Percentiles rank a stretch among this genome's conserved stretches.
These are phyloP conservation scores for Candida cerambycidarum DNA, from an alignment of 805 yeast genomes.

Conservation along the genomic window DNA sequence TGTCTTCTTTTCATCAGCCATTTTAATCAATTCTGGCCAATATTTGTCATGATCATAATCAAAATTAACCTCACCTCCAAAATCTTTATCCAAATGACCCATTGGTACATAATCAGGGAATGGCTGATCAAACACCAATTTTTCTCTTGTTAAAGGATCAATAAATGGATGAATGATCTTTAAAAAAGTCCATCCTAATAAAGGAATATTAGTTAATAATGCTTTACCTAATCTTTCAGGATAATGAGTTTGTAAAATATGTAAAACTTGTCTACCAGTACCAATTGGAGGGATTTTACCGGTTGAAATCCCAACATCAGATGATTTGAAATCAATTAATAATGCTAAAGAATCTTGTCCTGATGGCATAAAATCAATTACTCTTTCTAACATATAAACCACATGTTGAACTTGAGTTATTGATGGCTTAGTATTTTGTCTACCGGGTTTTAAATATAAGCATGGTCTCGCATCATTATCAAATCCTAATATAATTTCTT, in stretches of 20 bases:
- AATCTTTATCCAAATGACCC: constrained; percentile 77
- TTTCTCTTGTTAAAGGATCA: constrained; percentile 93
- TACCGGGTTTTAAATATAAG: constrained; percentile 86
- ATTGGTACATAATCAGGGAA: constrained; percentile 78
- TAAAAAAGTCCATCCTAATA: constrained; percentile 89
- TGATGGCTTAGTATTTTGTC: constrained; percentile 91
- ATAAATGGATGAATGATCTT: constrained; percentile 93
- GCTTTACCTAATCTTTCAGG: constrained; percentile 97
- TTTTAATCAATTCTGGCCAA: constrained; percentile 69
- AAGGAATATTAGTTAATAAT: constrained; percentile 86
- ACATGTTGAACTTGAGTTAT: constrained; percentile 93
- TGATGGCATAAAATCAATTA: constrained; percentile 90
- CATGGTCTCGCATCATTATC: constrained; percentile 92
- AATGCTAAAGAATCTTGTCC: constrained; percentile 95
- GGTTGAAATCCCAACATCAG: constrained; percentile 56
- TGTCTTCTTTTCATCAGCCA: constrained; percentile 58
- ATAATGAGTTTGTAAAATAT: constrained; percentile 93
- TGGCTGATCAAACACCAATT: constrained; percentile 88
- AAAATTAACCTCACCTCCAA: constrained; percentile 85
- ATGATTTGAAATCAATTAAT: constrained; percentile 86
- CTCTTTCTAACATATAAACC: constrained; percentile 89
- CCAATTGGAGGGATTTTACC: constrained; percentile 85
- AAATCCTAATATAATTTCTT: constrained; percentile 86
- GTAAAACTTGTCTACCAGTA: constrained; percentile 87
- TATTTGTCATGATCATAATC: constrained; percentile 76